Conservation (phyloP, 2,329 filamentous ascomycete genomes). For the Colletotrichum ledebouriae region DNA sequence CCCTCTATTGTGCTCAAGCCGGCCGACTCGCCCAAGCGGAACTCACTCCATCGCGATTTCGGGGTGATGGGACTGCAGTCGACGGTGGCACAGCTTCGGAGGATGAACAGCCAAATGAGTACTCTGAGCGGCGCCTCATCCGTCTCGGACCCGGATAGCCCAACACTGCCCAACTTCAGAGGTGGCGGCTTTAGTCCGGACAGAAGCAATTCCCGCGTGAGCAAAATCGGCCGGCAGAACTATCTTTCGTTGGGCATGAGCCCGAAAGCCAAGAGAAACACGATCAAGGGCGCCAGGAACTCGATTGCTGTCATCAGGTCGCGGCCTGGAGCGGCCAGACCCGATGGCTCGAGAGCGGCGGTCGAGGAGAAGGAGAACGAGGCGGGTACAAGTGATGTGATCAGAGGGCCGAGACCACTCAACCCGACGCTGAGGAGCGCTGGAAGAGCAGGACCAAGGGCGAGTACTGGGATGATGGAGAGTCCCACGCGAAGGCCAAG, state of each 20-base stretch:
- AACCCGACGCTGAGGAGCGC: slow-evolving; percentile 23
- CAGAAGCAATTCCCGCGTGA: slow-evolving; percentile 50
- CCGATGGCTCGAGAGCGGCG: slow-evolving; percentile 10
- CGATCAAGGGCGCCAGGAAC: slow-evolving; percentile 29
- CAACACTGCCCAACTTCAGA: slow-evolving; percentile 55
- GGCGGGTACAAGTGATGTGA: neutral
- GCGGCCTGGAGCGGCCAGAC: slow-evolving; percentile 2
- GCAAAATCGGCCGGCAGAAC: slow-evolving; percentile 55
- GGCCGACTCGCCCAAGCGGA: neutral
- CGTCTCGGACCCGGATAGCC: slow-evolving; percentile 53
- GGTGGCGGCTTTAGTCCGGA: slow-evolving; percentile 56
- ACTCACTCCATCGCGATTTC: slow-evolving; percentile 30
- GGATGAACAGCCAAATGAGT: slow-evolving; percentile 69
- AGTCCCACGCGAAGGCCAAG: slow-evolving; percentile 8
- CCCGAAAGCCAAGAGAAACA: slow-evolving; percentile 33
- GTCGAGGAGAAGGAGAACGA: slow-evolving; percentile 41
- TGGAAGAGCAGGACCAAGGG: slow-evolving; percentile 13
- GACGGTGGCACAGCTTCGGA: slow-evolving; percentile 65
- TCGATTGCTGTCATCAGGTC: slow-evolving; percentile 29
- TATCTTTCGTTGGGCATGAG: slow-evolving; percentile 55
- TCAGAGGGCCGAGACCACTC: slow-evolving; percentile 23
- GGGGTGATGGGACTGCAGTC: slow-evolving; percentile 35
- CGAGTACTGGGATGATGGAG: neutral
- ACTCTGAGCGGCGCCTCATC: slow-evolving; percentile 58
- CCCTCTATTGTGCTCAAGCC: slow-evolving; percentile 34